These are phyloP conservation scores for Ensete glaucum DNA, from an alignment of 176 grass and related monocot genomes.

Conservation along the genomic window DNA sequence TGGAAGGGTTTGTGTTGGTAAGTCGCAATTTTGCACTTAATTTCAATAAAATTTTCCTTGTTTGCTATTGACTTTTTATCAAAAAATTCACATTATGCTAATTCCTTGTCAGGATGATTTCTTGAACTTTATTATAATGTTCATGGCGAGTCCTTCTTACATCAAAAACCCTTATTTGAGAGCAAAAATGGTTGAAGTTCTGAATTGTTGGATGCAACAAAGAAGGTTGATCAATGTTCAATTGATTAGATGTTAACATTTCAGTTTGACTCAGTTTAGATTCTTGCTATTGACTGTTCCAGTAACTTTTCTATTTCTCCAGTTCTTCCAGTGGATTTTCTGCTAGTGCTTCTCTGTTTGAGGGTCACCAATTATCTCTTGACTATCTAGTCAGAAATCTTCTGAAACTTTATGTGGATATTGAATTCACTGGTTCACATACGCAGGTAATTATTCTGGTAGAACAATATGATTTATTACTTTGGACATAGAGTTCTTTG, in stretches of 20 bases:
- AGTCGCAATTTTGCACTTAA: neutral
- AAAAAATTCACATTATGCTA: neutral
- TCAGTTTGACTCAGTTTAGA: neutral
- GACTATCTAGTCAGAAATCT: conserved; percentile 90
- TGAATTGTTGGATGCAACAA: conserved; percentile 90
- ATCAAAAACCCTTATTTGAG: conserved; percentile 95
- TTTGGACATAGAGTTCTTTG: neutral
- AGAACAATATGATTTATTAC: neutral
- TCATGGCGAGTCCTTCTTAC: conserved; percentile 83
- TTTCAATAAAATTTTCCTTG: no score
- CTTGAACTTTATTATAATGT: conserved; percentile 97
- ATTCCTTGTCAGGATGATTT: conserved; percentile 61
- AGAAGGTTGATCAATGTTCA: conserved; percentile 50
- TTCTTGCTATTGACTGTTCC: conserved; percentile 1
- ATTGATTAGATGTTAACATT: neutral
- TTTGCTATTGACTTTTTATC: no score
- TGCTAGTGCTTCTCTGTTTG: conserved; percentile 73
- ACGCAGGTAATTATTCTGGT: conserved; percentile 45
- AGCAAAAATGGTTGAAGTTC: conserved; percentile 99
- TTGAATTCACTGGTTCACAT: conserved; percentile 98
- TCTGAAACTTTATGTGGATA: conserved; percentile 96
- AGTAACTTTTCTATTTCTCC: conserved; percentile 1
- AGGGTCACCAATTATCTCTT: conserved; percentile 80
- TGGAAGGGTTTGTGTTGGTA: conserved; percentile 71
- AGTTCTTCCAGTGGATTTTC: conserved; percentile 49